Base-by-base conservation (phyloP, 805 yeast species). In the Candida quercuum region DNA sequence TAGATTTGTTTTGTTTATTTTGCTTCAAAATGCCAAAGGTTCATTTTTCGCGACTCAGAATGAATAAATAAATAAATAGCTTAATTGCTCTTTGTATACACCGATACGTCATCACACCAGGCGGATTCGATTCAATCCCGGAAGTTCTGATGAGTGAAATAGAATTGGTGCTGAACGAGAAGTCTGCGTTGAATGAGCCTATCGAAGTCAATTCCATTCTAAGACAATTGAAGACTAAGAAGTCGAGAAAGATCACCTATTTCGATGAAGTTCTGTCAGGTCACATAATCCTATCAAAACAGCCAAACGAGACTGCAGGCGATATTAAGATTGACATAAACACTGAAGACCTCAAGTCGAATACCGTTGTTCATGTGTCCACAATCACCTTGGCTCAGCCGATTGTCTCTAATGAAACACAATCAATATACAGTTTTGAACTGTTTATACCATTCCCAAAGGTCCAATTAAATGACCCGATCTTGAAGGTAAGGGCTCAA, bases 401-500 rank as follows among this genome's bases (percentile, higher is more conserved):
- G 10, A n/a, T 15, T 9, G 7, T 12, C 18, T 33, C 20, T 23
- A 14, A 32, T 6, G 36, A 36, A 0, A 22, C 38, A 5, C 17
- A 28, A 6, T 8, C 28, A 3, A 28, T 44, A 2, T 51, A 40
- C 36, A 40, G 36, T 11, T 47, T 54, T 28, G 35, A 35, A 5
- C 6, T 40, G 7, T 40, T 46, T 20, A 34, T 47, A 4, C 32
- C 48, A 4, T 52, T 49, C 36, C 59, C 59, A 13, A 54, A 51
- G 38, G 21, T 42, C 10, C 46, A 43, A 31, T 23, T 54, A 4
- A 42, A 40, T 8, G 43, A 48, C 5, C 55, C 59, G 10, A 5
- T 26, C 0, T 17, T 52, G 3, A 34, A 32, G 18, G 17, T 54
- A 1, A 35, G 33, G 9, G 25, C 45, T 4, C 28, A 38, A 19